Base-by-base conservation (phyloP, 352 stramenopile species). In the Pythium phragmitis region DNA sequence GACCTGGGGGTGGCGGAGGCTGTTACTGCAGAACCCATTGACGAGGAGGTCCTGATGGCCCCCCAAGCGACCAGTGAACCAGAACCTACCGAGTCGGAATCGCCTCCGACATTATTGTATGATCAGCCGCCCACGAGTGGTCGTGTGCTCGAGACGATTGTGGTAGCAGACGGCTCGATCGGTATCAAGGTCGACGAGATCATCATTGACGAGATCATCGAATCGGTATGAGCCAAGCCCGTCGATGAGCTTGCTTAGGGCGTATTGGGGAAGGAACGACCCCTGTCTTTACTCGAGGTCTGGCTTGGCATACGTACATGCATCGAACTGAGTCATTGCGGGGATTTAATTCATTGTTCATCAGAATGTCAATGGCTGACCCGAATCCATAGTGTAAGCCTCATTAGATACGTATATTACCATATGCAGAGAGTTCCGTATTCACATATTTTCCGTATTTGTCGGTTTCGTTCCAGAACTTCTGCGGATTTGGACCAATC, bases 131-230 rank as follows among this genome's bases (percentile, higher is more conserved):
- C 47, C 4, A 34, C 57, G 3, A 50, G 57, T 33, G 57, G 37
- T 37, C 39, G 59, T 23, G 50, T 60, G n/a, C 48, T 61, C 16
- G 61, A 68, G 52, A 68, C 61, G 6, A 33, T 51, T 16, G 45
- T 62, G 12, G 19, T 46, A 0, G n/a, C 61, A 2, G 48, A 59
- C 41, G 53, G 53, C 36, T 41, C 66, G 28, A 60, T 59, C 19
- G 46, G 66, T 26, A 36, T 63, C 57, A 60, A 70, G 45, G 36
- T 60, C 7, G 54, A 34, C 50, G 61, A 65, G 43, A 70, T 68
- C 36, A 30, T 71, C 28, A 23, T 67, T 12, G 63, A 68, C 47
- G 63, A 74, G 63, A 74, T 73, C 57, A 67, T 57, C 51, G 67
- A 73, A 48, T 67, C 61, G 13, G 67, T 73, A 23, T 73, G 41